These are phyloP conservation scores for Cinnamomum micranthum DNA, from an alignment of 164 flowering plant genomes.

Conservation along the genomic window DNA sequence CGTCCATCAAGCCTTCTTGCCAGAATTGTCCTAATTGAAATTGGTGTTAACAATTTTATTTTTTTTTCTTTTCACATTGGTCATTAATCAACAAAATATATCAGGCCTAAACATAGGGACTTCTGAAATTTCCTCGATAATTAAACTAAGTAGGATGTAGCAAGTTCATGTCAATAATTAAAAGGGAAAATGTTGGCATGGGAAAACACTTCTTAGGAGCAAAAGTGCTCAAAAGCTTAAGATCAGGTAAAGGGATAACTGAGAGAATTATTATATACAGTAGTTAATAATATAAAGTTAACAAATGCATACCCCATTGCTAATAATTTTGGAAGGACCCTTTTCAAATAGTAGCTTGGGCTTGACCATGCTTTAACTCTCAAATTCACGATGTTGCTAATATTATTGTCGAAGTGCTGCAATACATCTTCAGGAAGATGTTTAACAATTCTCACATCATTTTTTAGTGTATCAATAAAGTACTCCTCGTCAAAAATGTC, in stretches of 20 bases:
- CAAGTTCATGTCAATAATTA: background rate
- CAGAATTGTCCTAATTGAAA: too few relatives aligned
- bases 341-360: conserved; percentile 61
- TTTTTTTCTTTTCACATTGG: too few relatives aligned
- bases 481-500: conserved; percentile 93
- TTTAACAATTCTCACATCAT: conserved; percentile 65
- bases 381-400: conserved; percentile 81
- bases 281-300: background rate
- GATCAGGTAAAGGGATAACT: background rate
- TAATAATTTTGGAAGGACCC: conserved; percentile 74
- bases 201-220: background rate
- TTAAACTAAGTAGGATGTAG: background rate
- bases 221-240: background rate
- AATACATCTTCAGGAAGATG: conserved; percentile 77
- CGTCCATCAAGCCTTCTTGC: too few relatives aligned
- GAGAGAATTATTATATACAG: background rate
- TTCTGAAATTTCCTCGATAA: too few relatives aligned
- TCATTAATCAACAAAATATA: too few relatives aligned
- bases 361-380: conserved; percentile 94
- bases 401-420: conserved; percentile 63
- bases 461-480: conserved; percentile 62
- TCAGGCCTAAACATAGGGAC: too few relatives aligned
- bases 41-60: too few relatives aligned
- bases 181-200: background rate
- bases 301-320: conserved; percentile 50